These are phyloP conservation scores for Hymenoscyphus scutula DNA, from an alignment of 2,329 filamentous ascomycete species.

Conservation along the genomic window DNA sequence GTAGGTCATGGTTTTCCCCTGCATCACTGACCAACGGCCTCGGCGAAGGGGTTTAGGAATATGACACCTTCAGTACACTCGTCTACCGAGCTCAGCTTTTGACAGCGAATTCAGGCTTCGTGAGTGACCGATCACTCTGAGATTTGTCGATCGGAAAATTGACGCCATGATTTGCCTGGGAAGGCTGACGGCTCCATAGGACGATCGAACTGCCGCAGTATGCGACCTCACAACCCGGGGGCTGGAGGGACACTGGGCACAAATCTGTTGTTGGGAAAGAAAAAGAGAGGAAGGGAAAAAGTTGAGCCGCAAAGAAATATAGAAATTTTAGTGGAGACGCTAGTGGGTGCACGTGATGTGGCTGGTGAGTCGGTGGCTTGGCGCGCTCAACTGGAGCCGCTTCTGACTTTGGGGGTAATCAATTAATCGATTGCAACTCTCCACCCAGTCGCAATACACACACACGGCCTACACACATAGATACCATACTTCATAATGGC, in stretches of 20 bases:
- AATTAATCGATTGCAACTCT: not conserved
- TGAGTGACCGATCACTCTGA: slow-evolving; percentile 68
- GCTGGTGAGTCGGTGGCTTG: not conserved
- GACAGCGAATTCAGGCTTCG: slow-evolving; percentile 65
- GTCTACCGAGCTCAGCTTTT: slow-evolving; percentile 66
- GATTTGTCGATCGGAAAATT: slow-evolving; percentile 94
- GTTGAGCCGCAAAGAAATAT: slow-evolving; percentile 26
- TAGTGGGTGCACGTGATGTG: not conserved
- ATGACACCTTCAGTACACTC: slow-evolving; percentile 65
- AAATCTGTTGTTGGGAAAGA: slow-evolving; percentile 64
- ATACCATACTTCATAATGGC: slow-evolving; percentile 29
- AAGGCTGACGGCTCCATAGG: slow-evolving; percentile 70
- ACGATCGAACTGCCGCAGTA: slow-evolving; percentile 80
- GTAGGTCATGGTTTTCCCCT: slow-evolving; percentile 54
- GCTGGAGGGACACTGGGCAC: slow-evolving; percentile 78
- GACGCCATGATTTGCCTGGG: slow-evolving; percentile 60
- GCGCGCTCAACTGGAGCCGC: not conserved
- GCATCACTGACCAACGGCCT: slow-evolving; percentile 85
- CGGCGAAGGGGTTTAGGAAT: slow-evolving; percentile 88
- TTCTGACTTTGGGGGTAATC: not conserved
- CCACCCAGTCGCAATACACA: not conserved
- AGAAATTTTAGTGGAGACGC: slow-evolving; percentile 9
- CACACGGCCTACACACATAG: not conserved
- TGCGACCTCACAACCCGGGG: slow-evolving; percentile 70
- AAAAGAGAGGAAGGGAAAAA: slow-evolving; percentile 39